Percentiles rank a stretch among this genome's conserved stretches.
Evolutionary conservation across 257 asterid species (phyloP).

Genomic region (Ajuga chamaepitys): DNA sequence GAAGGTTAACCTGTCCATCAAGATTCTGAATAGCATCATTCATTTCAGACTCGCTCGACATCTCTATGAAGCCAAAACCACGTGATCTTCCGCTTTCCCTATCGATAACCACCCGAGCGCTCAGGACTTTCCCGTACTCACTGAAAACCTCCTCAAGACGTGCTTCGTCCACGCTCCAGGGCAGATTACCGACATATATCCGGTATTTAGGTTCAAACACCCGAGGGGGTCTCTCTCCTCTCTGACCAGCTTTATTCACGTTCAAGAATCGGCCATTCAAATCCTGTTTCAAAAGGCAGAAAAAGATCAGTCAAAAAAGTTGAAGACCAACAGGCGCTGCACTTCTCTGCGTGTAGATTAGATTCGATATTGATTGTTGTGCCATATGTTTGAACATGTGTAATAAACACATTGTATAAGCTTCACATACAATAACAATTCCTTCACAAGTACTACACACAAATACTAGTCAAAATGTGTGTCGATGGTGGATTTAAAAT

Average conservation of each 20-base stretch:
- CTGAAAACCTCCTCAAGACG: slow-evolving; percentile 75
- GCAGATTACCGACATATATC: slow-evolving; percentile 83
- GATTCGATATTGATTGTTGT: neutral
- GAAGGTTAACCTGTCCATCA: slow-evolving; percentile 67
- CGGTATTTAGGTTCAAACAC: slow-evolving; percentile 42
- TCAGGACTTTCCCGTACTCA: slow-evolving; percentile 73
- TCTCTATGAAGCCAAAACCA: slow-evolving; percentile 87
- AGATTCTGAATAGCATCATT: slow-evolving; percentile 80
- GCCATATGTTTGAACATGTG: neutral
- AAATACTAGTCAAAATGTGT: too few relatives aligned
- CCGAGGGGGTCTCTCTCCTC: slow-evolving; percentile 64
- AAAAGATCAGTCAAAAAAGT: neutral
- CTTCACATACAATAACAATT: too few relatives aligned
- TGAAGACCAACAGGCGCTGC: neutral
- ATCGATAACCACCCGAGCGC: slow-evolving; percentile 71
- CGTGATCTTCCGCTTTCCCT: slow-evolving; percentile 81
- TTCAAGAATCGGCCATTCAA: slow-evolving; percentile 59
- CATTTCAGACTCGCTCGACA: slow-evolving; percentile 77
- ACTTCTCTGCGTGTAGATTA: neutral
- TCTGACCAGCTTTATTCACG: slow-evolving; percentile 80
- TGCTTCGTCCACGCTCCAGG: slow-evolving; percentile 69
- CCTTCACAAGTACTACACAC: too few relatives aligned
- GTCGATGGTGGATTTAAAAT: too few relatives aligned
- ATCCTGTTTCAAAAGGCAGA: slow-evolving; percentile 46
- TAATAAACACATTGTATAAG: neutral